A percentile compares a stretch with the other conserved stretches of the same genome.
Conservation (phyloP, 257 asterid species). For the Nicotiana attenuata region DNA sequence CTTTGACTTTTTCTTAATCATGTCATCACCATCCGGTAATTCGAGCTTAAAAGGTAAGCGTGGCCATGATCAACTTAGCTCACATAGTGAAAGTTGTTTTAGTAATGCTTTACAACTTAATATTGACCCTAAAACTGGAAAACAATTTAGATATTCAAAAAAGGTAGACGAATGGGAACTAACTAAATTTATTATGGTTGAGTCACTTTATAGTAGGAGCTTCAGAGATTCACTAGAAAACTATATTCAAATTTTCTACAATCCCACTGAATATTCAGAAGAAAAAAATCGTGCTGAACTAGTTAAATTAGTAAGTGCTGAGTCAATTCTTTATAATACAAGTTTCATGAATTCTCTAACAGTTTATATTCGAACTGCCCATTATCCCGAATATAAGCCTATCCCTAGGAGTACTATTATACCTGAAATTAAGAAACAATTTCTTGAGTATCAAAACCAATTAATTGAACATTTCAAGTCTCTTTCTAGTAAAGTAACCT, state of each 20-base stretch:
- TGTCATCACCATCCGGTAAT: background rate
- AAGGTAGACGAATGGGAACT: background rate
- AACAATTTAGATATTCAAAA: background rate
- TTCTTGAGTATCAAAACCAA: background rate
- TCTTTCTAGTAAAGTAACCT: background rate
- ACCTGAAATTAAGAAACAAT: background rate
- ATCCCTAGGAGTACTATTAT: background rate
- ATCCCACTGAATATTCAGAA: background rate
- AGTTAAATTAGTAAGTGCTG: background rate
- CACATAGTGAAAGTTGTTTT: background rate
- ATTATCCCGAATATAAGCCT: background rate
- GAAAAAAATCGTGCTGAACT: background rate
- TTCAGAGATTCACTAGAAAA: background rate
- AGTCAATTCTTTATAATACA: background rate
- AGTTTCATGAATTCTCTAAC: background rate
- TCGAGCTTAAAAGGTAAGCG: background rate
- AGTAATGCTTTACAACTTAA: background rate
- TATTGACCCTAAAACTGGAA: background rate
- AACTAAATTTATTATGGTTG: background rate
- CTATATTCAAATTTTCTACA: background rate
- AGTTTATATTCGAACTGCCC: background rate
- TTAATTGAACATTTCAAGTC: background rate
- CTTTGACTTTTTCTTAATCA: background rate
- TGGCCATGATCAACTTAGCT: background rate
- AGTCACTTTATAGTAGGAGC: background rate